A percentile compares a stretch with the other conserved stretches of the same genome.
These are phyloP conservation scores for Pseudogymnoascus sp. DNA, from an alignment of 2,329 filamentous ascomycete species.

Conservation along the genomic window DNA sequence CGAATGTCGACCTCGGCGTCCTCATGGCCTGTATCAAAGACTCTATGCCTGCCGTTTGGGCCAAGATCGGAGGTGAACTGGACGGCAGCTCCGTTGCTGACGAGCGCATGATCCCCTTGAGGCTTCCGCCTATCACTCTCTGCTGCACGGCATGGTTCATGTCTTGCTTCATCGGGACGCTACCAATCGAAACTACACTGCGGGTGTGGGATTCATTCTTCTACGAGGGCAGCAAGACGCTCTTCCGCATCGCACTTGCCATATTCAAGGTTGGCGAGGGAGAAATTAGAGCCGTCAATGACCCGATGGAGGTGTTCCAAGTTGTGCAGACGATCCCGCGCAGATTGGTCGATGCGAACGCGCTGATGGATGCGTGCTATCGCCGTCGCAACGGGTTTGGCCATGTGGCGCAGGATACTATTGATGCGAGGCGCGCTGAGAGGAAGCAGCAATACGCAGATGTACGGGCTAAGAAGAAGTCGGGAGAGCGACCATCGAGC, in stretches of 20 bases:
- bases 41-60: slow-evolving; percentile 74
- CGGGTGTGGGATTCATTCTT: slow-evolving; percentile 95
- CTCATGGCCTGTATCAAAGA: slow-evolving; percentile 83
- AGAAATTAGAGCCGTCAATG: slow-evolving; percentile 70
- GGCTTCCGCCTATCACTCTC: slow-evolving; percentile 81
- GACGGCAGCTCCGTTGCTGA: slow-evolving; percentile 35
- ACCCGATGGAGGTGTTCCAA: slow-evolving; percentile 94
- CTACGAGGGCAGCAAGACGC: slow-evolving; percentile 87
- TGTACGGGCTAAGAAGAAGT: slow-evolving; percentile 23
- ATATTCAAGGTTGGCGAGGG: slow-evolving; percentile 84
- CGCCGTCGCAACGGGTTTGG: slow-evolving; percentile 72
- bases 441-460: slow-evolving; percentile 44
- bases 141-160: slow-evolving; percentile 97
- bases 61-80: slow-evolving; percentile 75
- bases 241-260: slow-evolving; percentile 84
- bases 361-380: slow-evolving; percentile 76
- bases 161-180: slow-evolving; percentile 88
- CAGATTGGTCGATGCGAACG: slow-evolving; percentile 72
- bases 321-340: slow-evolving; percentile 84
- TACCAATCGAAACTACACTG: slow-evolving; percentile 85
- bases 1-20: slow-evolving; percentile 89
- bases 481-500: not conserved
- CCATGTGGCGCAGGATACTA: slow-evolving; percentile 71
- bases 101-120: slow-evolving; percentile 27
- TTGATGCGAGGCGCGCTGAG: slow-evolving; percentile 69